Base-by-base conservation (phyloP, 495 filamentous ascomycete genomes). In the Amorphotheca resinae region DNA sequence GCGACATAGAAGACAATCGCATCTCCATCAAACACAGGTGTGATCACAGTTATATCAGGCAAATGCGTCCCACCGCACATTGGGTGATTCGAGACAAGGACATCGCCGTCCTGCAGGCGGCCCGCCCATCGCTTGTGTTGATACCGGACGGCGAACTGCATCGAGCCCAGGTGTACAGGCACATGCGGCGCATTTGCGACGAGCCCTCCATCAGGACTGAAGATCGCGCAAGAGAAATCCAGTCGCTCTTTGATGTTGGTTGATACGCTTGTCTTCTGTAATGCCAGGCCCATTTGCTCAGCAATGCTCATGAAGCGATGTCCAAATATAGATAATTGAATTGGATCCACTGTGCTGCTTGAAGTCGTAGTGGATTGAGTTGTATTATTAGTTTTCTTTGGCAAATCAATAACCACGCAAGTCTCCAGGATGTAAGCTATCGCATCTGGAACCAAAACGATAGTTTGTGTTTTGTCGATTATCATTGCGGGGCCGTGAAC, bases 221-320 rank as follows among this genome's bases (percentile, higher is more conserved):
- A 68, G 28, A 68, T 43, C 3, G 65, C 63, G 44, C 65, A 68
- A 12, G 57, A 60, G 35, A 60, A 68, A 42, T 67, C 64, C 7
- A 68, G 58, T 22, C 65, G 49, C 43, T 67, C 65, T 38, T 68
- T 67, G 34, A 68, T 60, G 34, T 66, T 68, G 22, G 61, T 60
- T 16, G 52, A 59, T 9, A 67, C 59, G 25, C 50, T 55, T 0
- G 64, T 67, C 28, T 63, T 63, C 38, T 68, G 65, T 17, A 68
- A 38, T 2, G 62, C 52, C 18, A 55, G 58, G 4, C 64, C 64
- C 65, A 68, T 68, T 36, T 68, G 65, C 40, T 68, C 65, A 0
- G 65, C 65, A 42, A 67, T 64, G 2, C 55, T 50, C 63, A 67
- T 35, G 14, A 35, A 35, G 6, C 33, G 5, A 35, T 35, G 6